Evolutionary conservation across 2,329 filamentous ascomycete genomes (phyloP), one percentile per base, ranked within the genome.

Genomic region (Botrytis medusae): DNA sequence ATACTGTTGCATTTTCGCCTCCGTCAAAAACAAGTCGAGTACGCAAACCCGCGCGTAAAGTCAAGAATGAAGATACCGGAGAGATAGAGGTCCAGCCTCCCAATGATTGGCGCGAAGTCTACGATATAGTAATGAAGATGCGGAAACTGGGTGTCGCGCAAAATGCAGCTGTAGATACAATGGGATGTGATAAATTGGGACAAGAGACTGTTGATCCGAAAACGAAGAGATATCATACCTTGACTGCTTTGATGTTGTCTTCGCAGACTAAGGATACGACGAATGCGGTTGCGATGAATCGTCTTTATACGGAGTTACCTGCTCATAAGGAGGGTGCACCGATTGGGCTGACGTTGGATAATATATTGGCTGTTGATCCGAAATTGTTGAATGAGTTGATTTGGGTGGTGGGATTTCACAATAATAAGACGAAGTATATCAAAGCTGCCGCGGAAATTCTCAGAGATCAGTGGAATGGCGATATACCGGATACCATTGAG

Each of bases 91-190:
- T 84, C 40, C 81, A 83, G n/a, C 89, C 94, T 1, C 94, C 95
- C 0, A 86, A 90, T 0, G 90, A 94, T 81, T 98, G 96, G 96
- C 90, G 94, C 75, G 88, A 90, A 73, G 90, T 97, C 73, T 99
- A 98, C 83, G 83, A 87, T 48, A 84, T 89, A 0, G 92, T 97
- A 62, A 91, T 91, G 79, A 87, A 89, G 79, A 98, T 98, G 94
- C 91, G 90, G 2, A 81, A 83, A 7, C 81, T 83, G 0, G 87
- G 86, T 4, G 87, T 86, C 10, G 83, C 92, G 81, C 81, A 88
- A 84, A 83, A 92, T 87, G 96, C 96, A 0, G 93, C 95, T 0
- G 96, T 99, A 18, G 96, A 99, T 82, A 98, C 95, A 0, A 98
- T 98, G 95, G 72, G 68, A 29, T 73, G 72, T 59, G 67, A 71